Base-by-base conservation (phyloP, 73 alveolate genomes). In the Paramecium sexaurelia region DNA sequence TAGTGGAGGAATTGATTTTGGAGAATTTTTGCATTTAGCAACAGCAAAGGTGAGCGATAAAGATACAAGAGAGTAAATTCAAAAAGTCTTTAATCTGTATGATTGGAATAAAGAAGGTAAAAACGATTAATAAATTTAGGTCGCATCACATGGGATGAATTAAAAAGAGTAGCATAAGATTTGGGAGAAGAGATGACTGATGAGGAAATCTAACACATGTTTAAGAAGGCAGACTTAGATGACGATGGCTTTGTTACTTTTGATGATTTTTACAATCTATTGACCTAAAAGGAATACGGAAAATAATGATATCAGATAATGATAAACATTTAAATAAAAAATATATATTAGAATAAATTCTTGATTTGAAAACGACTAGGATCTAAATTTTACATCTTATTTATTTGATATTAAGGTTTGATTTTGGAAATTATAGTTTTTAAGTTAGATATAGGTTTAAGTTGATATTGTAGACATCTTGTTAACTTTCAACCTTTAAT, bases 161-260 rank as follows among this genome's bases (percentile, higher is more conserved):
- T 97, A 40, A 94, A 92, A 86, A 92, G 97, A 87, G 97, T 97
- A 9, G 98, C 99, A 7, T 91, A 95, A 90, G 99, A 97, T 67
- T 93, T 97, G 29, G 99, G 99, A 47, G 99, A 96, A 89, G 98
- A 95, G 91, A 97, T 97, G 99, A 95, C 98, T 20, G 99, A 95
- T 84, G 99, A 97, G 84, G 99, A 97, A 92, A 85, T 97, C 69
- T 71, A 92, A 45, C 99, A 95, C 71, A 97, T 97, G 99, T 88
- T 97, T 41, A 96, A 93, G 41, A 78, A 78, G 73, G 90, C 86
- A 11, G 92, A 85, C 37, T 85, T 66, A 13, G 92, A 85, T 37
- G 92, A 66, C 24, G 92, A 85, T 55, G 92, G 92, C 29, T 66
- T 57, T 57, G 92, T 85, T 20, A 85, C 86, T 24, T 85, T 85